Conservation (phyloP, 2,329 filamentous ascomycete genomes). For the Lasiodiplodia sp. region DNA sequence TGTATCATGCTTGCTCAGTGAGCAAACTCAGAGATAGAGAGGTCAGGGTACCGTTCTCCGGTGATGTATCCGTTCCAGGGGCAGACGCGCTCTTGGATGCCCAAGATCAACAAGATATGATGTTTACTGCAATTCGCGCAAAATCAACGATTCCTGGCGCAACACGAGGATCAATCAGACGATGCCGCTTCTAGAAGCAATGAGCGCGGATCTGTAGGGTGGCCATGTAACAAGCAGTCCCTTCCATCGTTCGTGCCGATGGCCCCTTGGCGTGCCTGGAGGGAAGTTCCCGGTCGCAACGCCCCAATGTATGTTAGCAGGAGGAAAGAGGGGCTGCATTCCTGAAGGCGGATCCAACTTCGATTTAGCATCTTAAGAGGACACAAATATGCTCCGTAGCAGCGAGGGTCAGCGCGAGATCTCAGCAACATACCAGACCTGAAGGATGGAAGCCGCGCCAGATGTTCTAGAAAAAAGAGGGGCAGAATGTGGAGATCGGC, state of each 20-base stretch:
- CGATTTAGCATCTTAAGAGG: not conserved
- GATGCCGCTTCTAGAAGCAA: slow-evolving; percentile 5
- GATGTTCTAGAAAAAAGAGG: slow-evolving; percentile 28
- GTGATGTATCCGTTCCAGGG: slow-evolving; percentile 7
- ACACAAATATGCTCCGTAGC: not conserved
- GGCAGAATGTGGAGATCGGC: slow-evolving; percentile 24
- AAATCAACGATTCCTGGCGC: slow-evolving; percentile 4
- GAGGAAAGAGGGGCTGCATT: slow-evolving; percentile 4
- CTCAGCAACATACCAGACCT: not conserved
- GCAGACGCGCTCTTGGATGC: not conserved
- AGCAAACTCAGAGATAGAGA: not conserved
- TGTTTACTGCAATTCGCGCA: not conserved
- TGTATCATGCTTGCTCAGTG: not conserved
- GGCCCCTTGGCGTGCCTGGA: not conserved
- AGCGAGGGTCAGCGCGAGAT: not conserved
- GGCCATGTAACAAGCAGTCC: slow-evolving; percentile 16
- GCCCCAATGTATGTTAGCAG: not conserved
- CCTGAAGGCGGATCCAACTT: not conserved
- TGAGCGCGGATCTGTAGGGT: slow-evolving; percentile 3
- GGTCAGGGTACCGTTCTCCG: not conserved
- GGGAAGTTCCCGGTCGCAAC: not conserved
- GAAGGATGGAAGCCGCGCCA: slow-evolving; percentile 8
- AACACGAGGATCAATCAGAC: slow-evolving; percentile 1
- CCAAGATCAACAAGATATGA: not conserved
- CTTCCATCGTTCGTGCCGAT: slow-evolving; percentile 9